Evolutionary conservation across 768 basidiomycete species (phyloP).

Genomic region (Calocybe gangraenosa): DNA sequence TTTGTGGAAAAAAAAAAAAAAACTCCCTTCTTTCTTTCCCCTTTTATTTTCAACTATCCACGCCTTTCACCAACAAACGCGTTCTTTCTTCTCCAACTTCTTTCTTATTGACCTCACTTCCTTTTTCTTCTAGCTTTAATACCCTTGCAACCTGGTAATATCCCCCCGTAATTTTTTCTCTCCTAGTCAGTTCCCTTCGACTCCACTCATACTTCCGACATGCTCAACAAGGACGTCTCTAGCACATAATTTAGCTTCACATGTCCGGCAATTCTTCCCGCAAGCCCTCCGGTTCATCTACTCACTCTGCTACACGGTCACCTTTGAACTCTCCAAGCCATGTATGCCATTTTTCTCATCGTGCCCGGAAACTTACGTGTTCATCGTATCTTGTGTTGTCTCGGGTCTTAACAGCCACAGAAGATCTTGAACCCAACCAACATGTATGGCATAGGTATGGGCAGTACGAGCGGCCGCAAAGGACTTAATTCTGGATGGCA

Average conservation of each 20-base stretch:
- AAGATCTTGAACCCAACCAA: conserved; percentile 44
- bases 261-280: conserved; percentile 49
- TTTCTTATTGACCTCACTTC: conserved; percentile 8
- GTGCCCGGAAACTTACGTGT: conserved; percentile 1
- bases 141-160: conserved; percentile 8
- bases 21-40: conserved; percentile 16
- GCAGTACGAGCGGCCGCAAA: conserved; percentile 44
- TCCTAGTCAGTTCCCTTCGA: conserved; percentile 5
- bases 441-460: conserved; percentile 51
- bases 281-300: conserved; percentile 69
- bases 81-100: conserved; percentile 13
- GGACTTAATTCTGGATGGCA: conserved; percentile 63
- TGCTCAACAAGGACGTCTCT: background rate
- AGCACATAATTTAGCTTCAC: conserved; percentile 17
- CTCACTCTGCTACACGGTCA: conserved; percentile 58
- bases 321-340: conserved; percentile 57
- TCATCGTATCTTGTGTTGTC: background rate
- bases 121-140: conserved; percentile 11
- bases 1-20: conserved; percentile 15
- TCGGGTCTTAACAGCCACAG: conserved; percentile 32
- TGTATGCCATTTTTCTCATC: conserved; percentile 31
- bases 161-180: conserved; percentile 13
- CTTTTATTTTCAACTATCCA: conserved; percentile 17
- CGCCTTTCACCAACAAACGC: conserved; percentile 20
- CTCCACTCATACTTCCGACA: background rate